Evolutionary conservation across 148 eudicot species (phyloP), one percentile per base, ranked within the genome.

Genomic region (Hydrangea macrophylla): DNA sequence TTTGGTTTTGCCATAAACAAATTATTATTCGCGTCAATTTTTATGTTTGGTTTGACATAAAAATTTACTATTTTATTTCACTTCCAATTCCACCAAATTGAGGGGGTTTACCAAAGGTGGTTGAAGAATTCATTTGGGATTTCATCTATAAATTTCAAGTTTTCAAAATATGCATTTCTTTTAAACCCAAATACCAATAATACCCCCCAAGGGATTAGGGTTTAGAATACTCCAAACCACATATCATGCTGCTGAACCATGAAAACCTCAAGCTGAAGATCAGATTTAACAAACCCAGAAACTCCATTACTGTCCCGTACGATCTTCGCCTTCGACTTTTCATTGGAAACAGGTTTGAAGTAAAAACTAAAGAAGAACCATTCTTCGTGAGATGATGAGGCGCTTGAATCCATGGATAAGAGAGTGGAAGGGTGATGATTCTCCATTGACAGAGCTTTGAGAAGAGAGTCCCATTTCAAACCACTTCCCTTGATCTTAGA

Each of bases 341-440:
- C 82, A 60, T 70, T 79, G 65, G 74, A 70, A 54, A 75, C 82
- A 18, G 82, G 82, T 60, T 74, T 79, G 37, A 79, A 79, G 54
- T 79, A 79, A 32, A 79, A 75, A 35, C 70, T 79, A 67, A 75
- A 75, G 83, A 79, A 79, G 68, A 75, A 75, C 79, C 79, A 62
- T 55, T 82, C 85, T 48, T 78, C 85, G 24, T 72, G 85, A 0
- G 82, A 68, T 4, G 77, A 68, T 17, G 77, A 63, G 24, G 81
- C 72, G 62, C 78, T 80, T 2, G 86, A 79, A 71, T 83, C 86
- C 83, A 83, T 83, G 40, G 82, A 82, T 55, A 80, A 70, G 60
- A 71, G 62, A 28, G 85, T 75, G 12, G 77, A 82, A 0, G 77
- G 85, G 66, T 69, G 79, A 70, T 80, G 75, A 77, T 70, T 76